Evolutionary conservation across 192 early-diverging fungal genomes (phyloP), one percentile per base, ranked within the genome.

Genomic region (Podila epicladia): DNA sequence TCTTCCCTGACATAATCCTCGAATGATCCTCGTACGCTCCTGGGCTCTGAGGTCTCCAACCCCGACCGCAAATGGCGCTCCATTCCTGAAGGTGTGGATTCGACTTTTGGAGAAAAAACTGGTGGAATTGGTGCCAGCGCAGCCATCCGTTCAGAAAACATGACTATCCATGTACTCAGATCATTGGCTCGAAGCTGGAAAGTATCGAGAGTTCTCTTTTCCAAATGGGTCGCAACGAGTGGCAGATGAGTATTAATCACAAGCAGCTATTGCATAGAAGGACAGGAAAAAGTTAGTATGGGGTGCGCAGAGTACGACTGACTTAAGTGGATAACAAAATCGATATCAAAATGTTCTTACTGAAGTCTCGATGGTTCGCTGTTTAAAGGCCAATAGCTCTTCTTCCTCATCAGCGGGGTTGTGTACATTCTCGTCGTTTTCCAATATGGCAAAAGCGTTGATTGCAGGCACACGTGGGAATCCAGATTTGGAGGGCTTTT

Each of bases 371-470:
- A 89, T 82, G 0, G 89, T 88, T 24, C 82, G 58, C 48, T 89
- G 86, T 64, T 88, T 86, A 48, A 92, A 92, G 57, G 74, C 84
- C 33, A 87, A 58, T 7, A 90, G 69, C 2, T 85, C 85, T 45
- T 88, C 87, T 38, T 87, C 87, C 60, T 91, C 89, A 73, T 85
- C 92, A 32, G 72, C 76, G 17, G 83, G 74, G 37, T 83, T 74
- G 66, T 85, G 82, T 2, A 86, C 65, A 20, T 87, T 85, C 55
- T 90, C 86, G 45, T 88, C 89, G 0, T 69, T 71, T 32, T 87
- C 73, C 55, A 87, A 55, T 9, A 78, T 73, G 0, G 73, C 63
- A 41, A 82, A 85, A 4, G 85, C 72, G 51, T 73, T 77, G n/a
- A 86, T 69, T 35, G 83, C 87, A 29, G 84, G 74, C 2, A 74